phyloP scores from a whole-genome alignment of 1,139 yeast genomes.

The Blastobotrys elegans region DNA sequence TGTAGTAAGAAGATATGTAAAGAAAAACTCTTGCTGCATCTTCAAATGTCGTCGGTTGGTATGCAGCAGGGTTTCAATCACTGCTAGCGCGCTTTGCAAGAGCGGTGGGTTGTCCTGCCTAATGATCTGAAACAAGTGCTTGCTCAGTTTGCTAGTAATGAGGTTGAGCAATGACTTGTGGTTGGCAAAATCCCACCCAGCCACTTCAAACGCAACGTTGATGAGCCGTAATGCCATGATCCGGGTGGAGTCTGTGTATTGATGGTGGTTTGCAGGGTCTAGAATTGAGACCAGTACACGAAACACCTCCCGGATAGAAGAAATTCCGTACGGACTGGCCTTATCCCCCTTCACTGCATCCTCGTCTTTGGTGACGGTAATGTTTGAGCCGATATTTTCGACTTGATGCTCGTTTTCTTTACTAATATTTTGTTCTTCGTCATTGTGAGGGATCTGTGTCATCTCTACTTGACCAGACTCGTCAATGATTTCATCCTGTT shows the following conservation, averaged over 20 bases:
- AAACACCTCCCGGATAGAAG: constrained; percentile 62
- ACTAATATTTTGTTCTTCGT: neutral
- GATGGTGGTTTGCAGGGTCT: constrained; percentile 75
- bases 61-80: constrained; percentile 55
- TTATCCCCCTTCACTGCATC: neutral
- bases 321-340: constrained; percentile 52
- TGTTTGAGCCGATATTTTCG: constrained; percentile 21
- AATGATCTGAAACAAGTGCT: constrained; percentile 73
- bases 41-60: constrained; percentile 34
- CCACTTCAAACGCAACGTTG: constrained; percentile 74
- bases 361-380: constrained; percentile 12
- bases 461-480: constrained; percentile 16
- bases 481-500: constrained; percentile 24
- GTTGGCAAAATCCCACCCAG: constrained; percentile 61
- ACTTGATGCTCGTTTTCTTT: constrained; percentile 5
- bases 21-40: constrained; percentile 39
- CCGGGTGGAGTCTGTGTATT: constrained; percentile 82
- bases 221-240: constrained; percentile 75
- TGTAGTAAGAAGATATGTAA: constrained; percentile 38
- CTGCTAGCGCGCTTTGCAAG: constrained; percentile 68
- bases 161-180: constrained; percentile 65
- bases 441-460: constrained; percentile 1
- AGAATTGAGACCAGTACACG: constrained; percentile 77
- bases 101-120: constrained; percentile 65
- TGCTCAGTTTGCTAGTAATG: constrained; percentile 74